Conservation (phyloP, 257 asterid genomes). For the Solanum phureja region DNA sequence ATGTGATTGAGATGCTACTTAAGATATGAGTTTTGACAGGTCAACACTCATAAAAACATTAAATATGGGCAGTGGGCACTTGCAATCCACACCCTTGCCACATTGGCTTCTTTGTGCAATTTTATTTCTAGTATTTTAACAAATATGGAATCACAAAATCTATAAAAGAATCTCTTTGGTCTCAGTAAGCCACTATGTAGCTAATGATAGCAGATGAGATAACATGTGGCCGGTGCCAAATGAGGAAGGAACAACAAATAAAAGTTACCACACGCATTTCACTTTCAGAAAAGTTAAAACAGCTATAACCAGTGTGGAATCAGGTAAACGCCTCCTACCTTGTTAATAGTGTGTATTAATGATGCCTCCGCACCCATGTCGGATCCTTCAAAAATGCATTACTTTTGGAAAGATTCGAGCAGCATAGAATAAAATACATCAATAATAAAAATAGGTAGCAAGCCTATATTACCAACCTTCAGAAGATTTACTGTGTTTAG, state of each 20-base stretch:
- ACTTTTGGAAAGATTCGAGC: not conserved
- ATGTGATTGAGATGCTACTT: not conserved
- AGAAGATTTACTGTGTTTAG: conserved; percentile 91
- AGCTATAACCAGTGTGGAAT: not conserved
- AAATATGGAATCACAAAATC: not conserved
- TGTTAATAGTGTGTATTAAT: not conserved
- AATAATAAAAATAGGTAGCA: not conserved
- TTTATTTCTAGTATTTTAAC: not conserved
- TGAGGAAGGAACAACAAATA: not conserved
- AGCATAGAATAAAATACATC: not conserved
- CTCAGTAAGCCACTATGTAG: not conserved
- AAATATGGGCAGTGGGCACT: not conserved
- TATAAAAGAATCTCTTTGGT: not conserved
- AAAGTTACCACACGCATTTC: not conserved
- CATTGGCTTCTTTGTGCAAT: not conserved
- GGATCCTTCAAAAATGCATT: not conserved
- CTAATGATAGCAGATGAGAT: not conserved
- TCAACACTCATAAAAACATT: not conserved
- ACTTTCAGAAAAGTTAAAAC: not conserved
- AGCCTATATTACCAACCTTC: conserved; percentile 41
- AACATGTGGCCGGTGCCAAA: not conserved
- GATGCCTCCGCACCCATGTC: not conserved
- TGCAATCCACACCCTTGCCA: not conserved
- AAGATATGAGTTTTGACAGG: not conserved
- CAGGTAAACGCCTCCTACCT: not conserved